A percentile compares a stretch with the other conserved stretches of the same genome.
phyloP scores from a whole-genome alignment of 2,329 filamentous ascomycete species.

The Chalara sp. region DNA sequence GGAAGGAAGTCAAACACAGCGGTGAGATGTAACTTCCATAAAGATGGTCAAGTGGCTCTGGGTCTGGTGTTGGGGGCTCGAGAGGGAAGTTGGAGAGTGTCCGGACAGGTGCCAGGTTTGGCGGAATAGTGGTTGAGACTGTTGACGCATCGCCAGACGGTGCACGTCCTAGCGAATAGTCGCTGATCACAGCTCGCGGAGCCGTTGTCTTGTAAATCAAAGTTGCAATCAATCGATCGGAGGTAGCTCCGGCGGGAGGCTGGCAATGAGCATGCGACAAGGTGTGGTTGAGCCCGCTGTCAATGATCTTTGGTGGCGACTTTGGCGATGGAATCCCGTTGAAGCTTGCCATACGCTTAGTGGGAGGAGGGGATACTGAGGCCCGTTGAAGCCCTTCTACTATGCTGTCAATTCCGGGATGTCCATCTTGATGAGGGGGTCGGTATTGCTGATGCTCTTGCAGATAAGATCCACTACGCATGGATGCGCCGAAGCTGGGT shows the following conservation, averaged over 20 bases:
- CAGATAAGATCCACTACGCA: constrained; percentile 56
- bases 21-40: constrained; percentile 61
- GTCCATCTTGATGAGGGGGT: constrained; percentile 43
- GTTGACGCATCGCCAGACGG: constrained; percentile 23
- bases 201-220: constrained; percentile 51
- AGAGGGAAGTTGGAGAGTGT: constrained; percentile 53
- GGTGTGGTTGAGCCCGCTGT: constrained; percentile 55
- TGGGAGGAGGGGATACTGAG: constrained; percentile 29
- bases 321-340: constrained; percentile 54
- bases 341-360: constrained; percentile 41
- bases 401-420: constrained; percentile 58
- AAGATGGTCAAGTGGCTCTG: constrained; percentile 55
- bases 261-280: constrained; percentile 59
- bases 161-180: constrained; percentile 30
- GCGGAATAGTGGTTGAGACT: constrained; percentile 17
- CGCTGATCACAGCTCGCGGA: constrained; percentile 26
- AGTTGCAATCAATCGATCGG: constrained; percentile 52
- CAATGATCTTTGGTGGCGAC: constrained; percentile 52
- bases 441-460: constrained; percentile 59
- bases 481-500: constrained; percentile 27
- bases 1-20: constrained; percentile 55
- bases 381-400: constrained; percentile 46
- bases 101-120: constrained; percentile 49
- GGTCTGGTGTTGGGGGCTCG: constrained; percentile 45
- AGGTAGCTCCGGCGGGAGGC: constrained; percentile 39